Conservation (phyloP, 1,284 basidiomycete genomes). For the Puccinia triticina region DNA sequence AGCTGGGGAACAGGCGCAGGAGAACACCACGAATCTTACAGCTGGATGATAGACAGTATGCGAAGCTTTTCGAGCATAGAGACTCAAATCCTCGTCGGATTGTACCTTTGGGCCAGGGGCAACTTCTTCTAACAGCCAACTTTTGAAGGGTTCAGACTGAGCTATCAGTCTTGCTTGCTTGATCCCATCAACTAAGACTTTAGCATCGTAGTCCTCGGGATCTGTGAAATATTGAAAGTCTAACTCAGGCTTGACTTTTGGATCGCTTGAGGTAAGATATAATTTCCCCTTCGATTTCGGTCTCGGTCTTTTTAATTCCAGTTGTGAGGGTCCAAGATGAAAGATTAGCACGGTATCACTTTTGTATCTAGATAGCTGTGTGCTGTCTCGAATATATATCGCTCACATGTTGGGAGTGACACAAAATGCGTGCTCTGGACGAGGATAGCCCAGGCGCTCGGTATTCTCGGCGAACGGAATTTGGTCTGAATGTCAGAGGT, state of each 20-base stretch:
- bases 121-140: constrained; percentile 59
- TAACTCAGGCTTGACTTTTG: constrained; percentile 62
- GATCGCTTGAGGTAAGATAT: constrained; percentile 62
- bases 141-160: constrained; percentile 62
- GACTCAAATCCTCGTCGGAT: constrained; percentile 58
- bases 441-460: constrained; percentile 59
- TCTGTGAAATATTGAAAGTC: constrained; percentile 65
- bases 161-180: constrained; percentile 65
- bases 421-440: constrained; percentile 60
- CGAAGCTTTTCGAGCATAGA: constrained; percentile 59
- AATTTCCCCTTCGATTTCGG: constrained; percentile 61
- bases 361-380: too few species aligned
- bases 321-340: background rate
- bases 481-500: constrained; percentile 55
- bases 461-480: constrained; percentile 59
- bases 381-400: background rate
- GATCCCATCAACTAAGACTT: constrained; percentile 64
- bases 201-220: constrained; percentile 63
- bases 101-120: constrained; percentile 60
- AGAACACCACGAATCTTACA: too few species aligned
- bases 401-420: constrained; percentile 61
- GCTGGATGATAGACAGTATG: constrained; percentile 61
- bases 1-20: too few species aligned
- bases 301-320: constrained; percentile 56
- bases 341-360: too few species aligned